Percentiles rank a stretch among this genome's conserved stretches.
These are phyloP conservation scores for Bigelowiella natans DNA, from an alignment of 78 protist genomes.

Conservation along the genomic window DNA sequence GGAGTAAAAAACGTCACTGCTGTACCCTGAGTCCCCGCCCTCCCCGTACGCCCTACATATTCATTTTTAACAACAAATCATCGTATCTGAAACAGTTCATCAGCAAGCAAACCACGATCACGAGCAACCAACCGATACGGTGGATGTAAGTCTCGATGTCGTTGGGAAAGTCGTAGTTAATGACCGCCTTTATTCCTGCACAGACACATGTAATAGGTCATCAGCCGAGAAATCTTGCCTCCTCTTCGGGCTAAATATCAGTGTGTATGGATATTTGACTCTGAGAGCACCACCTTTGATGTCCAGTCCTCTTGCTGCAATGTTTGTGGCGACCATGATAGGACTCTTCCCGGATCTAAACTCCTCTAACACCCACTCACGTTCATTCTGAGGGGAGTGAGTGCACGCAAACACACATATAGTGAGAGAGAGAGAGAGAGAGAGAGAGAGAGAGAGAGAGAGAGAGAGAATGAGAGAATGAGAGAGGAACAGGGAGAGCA, in stretches of 20 bases:
- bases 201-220: neutral
- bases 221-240: too few relatives aligned
- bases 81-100: too few relatives aligned
- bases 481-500: neutral
- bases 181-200: constrained; percentile 51
- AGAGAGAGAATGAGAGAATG: neutral
- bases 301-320: too few relatives aligned
- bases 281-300: neutral
- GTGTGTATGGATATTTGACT: neutral
- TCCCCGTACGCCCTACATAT: constrained; percentile 80
- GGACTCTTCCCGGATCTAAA: neutral
- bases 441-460: neutral
- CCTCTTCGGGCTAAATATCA: neutral
- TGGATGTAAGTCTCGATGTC: constrained; percentile 85
- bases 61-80: neutral
- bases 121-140: constrained; percentile 92
- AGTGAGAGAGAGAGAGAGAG: neutral
- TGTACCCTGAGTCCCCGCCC: constrained; percentile 58
- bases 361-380: neutral
- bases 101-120: too few relatives aligned
- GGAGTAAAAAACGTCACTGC: constrained; percentile 6
- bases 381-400: too few relatives aligned
- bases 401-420: neutral
- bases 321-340: too few relatives aligned
- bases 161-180: constrained; percentile 79